A percentile compares a stretch with the other conserved stretches of the same genome.
Conservation (phyloP, 345 rosid genomes). For the Syzygium aromaticum region DNA sequence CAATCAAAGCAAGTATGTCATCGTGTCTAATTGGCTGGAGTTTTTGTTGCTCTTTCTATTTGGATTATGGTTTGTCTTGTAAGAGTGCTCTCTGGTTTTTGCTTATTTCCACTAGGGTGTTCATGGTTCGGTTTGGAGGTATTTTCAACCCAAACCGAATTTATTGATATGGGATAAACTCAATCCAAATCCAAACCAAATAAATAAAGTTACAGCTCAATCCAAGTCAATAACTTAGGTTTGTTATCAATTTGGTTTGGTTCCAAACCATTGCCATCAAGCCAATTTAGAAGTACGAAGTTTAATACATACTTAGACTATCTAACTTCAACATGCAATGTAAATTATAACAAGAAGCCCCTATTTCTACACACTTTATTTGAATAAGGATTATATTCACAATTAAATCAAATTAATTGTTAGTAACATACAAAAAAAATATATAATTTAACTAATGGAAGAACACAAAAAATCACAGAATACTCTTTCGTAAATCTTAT, state of each 20-base stretch:
- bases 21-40: background rate
- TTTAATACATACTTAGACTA: background rate
- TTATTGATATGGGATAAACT: background rate
- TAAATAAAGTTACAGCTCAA: background rate
- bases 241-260: background rate
- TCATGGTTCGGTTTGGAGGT: background rate
- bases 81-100: background rate
- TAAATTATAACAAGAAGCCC: background rate
- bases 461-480: background rate
- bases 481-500: background rate
- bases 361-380: background rate
- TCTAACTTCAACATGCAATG: background rate
- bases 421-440: background rate
- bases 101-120: background rate
- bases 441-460: background rate
- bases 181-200: background rate
- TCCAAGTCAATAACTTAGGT: background rate
- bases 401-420: background rate
- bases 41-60: background rate
- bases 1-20: conserved; percentile 66
- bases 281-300: background rate
- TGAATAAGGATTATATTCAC: background rate
- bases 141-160: background rate
- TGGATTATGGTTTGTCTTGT: background rate
- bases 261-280: background rate